Evolutionary conservation across 176 grass and related monocot species (phyloP).

Genomic region (Stipa capillata): DNA sequence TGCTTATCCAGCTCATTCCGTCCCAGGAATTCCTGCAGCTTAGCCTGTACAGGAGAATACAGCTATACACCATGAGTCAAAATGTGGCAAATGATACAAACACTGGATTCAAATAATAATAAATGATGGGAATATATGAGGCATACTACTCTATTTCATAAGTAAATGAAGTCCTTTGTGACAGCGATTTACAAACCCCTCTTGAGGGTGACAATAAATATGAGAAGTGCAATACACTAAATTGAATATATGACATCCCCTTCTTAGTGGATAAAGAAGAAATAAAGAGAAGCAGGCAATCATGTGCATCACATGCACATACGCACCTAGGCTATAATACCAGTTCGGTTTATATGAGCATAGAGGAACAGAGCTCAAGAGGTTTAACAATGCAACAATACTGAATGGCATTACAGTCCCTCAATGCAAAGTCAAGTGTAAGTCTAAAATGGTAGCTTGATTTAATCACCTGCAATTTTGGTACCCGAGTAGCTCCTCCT

Average conservation of each 20-base stretch:
- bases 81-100: not conserved
- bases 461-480: constrained; percentile 81
- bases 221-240: not conserved
- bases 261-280: not conserved
- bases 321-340: not conserved
- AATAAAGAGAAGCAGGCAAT: not conserved
- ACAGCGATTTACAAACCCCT: not conserved
- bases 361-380: not conserved
- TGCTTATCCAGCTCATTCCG: constrained; percentile 75
- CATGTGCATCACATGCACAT: not conserved
- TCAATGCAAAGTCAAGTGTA: not conserved
- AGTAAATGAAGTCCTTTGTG: not conserved
- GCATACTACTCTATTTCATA: not conserved
- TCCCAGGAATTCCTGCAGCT: constrained; percentile 88
- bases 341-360: not conserved
- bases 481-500: constrained; percentile 92
- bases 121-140: not conserved
- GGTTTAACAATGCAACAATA: not conserved
- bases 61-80: not conserved
- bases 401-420: not conserved
- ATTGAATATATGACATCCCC: not conserved
- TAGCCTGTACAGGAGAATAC: constrained; percentile 52
- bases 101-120: not conserved
- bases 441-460: not conserved
- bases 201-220: not conserved